These are phyloP conservation scores for Botrytis porri DNA, from an alignment of 2,329 filamentous ascomycete genomes.

Conservation along the genomic window DNA sequence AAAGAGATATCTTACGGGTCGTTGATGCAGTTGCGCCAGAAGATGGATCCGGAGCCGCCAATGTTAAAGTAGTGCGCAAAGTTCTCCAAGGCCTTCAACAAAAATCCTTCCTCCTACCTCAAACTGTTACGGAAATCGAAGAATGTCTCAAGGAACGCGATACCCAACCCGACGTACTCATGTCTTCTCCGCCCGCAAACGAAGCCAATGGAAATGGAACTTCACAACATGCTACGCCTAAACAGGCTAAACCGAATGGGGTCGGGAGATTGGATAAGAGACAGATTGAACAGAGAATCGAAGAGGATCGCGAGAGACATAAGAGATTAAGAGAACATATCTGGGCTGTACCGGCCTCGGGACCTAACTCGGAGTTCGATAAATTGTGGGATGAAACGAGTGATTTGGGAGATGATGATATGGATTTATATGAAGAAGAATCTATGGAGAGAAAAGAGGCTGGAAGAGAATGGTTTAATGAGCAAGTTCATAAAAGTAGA, in stretches of 20 bases:
- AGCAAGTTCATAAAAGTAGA: conserved; percentile 22
- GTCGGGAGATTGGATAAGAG: conserved; percentile 67
- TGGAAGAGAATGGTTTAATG: conserved; percentile 33
- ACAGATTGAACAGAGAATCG: conserved; percentile 92
- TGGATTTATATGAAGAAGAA: conserved; percentile 73
- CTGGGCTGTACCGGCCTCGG: conserved; percentile 73
- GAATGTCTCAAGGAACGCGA: conserved; percentile 73
- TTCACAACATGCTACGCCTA: conserved; percentile 16
- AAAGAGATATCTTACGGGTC: conserved; percentile 85
- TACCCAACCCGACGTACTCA: conserved; percentile 26
- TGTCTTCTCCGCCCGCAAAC: conserved; percentile 19
- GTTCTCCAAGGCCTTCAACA: conserved; percentile 66
- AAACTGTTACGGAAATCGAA: conserved; percentile 77
- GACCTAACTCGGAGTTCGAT: conserved; percentile 58
- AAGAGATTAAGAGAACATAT: conserved; percentile 89
- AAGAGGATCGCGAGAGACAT: conserved; percentile 93
- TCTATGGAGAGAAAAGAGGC: conserved; percentile 36
- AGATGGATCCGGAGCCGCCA: conserved; percentile 83
- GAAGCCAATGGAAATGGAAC: conserved; percentile 30
- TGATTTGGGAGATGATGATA: conserved; percentile 85
- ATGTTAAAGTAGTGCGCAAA: conserved; percentile 86
- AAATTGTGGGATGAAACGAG: conserved; percentile 85
- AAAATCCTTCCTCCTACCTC: conserved; percentile 69
- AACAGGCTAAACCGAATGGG: conserved; percentile 16
- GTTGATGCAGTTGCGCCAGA: conserved; percentile 89